A percentile compares a stretch with the other conserved stretches of the same genome.
phyloP scores from a whole-genome alignment of 1,284 basidiomycete species.

The Papiliotrema nemorosa region DNA sequence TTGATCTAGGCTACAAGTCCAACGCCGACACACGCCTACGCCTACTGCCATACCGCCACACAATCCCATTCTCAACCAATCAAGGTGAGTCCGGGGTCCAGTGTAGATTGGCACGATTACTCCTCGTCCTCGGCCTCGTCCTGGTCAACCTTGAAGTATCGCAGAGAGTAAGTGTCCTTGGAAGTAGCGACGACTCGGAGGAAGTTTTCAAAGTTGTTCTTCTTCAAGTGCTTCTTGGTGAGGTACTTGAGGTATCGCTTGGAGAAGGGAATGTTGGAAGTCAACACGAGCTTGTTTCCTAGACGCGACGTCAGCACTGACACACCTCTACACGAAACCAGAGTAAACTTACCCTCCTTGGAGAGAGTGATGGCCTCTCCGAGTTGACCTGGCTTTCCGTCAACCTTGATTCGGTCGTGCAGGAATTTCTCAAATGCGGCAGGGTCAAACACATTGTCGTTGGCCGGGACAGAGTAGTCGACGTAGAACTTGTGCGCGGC shows the following conservation, averaged over 20 bases:
- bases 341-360: constrained; percentile 63
- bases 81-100: too few relatives aligned
- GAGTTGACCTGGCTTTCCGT: constrained; percentile 66
- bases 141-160: constrained; percentile 92
- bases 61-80: too few relatives aligned
- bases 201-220: constrained; percentile 50
- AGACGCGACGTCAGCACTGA: constrained; percentile 49
- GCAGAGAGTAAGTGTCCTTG: constrained; percentile 84
- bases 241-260: constrained; percentile 81
- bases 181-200: constrained; percentile 74
- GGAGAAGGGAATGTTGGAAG: constrained; percentile 78
- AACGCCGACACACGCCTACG: too few relatives aligned
- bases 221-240: constrained; percentile 91
- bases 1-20: too few relatives aligned
- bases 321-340: too few relatives aligned
- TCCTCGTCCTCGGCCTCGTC: constrained; percentile 54
- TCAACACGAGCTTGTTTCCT: constrained; percentile 75
- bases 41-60: too few relatives aligned
- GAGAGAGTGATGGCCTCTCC: constrained; percentile 77
- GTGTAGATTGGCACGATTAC: too few relatives aligned
- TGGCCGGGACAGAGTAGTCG: constrained; percentile 90
- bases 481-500: constrained; percentile 81
- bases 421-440: constrained; percentile 90
- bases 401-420: constrained; percentile 88
- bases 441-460: constrained; percentile 85